A percentile compares a stretch with the other conserved stretches of the same genome.
Evolutionary conservation across 2,329 filamentous ascomycete genomes (phyloP).

Genomic region (Penicillium sp.): DNA sequence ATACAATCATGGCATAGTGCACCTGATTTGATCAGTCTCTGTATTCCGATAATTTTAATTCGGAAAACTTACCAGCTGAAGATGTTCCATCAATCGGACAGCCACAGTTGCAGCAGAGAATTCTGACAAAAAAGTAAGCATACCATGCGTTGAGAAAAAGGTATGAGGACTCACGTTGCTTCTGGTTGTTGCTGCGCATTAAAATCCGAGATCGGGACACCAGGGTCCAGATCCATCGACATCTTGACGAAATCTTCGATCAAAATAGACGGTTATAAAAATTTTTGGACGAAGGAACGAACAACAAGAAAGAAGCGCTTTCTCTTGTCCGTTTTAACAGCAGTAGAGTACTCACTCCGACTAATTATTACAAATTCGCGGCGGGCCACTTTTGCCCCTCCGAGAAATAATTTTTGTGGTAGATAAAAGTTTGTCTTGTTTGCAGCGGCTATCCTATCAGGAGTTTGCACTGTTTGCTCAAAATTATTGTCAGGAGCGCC

Average conservation of each 20-base stretch:
- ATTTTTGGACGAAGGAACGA: not conserved
- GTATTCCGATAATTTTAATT: not conserved
- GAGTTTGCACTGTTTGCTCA: conserved; percentile 14
- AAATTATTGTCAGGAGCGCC: not conserved
- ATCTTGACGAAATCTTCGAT: conserved; percentile 28
- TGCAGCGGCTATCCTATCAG: conserved; percentile 6
- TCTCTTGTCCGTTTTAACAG: not conserved
- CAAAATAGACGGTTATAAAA: not conserved
- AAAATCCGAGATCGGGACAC: conserved; percentile 47
- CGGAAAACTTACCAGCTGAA: conserved; percentile 9
- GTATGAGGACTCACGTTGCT: conserved; percentile 49
- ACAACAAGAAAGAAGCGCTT: not conserved
- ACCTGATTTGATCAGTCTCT: conserved; percentile 59
- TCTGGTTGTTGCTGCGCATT: conserved; percentile 37
- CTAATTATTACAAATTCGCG: conserved; percentile 8
- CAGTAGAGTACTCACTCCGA: not conserved
- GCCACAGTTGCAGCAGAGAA: conserved; percentile 97
- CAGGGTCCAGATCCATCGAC: conserved; percentile 58
- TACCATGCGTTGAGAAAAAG: not conserved
- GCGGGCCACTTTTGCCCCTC: conserved; percentile 15
- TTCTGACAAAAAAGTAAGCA: conserved; percentile 47
- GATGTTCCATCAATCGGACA: conserved; percentile 86
- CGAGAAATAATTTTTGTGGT: conserved; percentile 6
- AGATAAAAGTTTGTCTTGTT: conserved; percentile 15
- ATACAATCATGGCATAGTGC: conserved; percentile 95